Evolutionary conservation across 345 rosid genomes (phyloP), one percentile per base, ranked within the genome.

Genomic region (Brassica juncea): DNA sequence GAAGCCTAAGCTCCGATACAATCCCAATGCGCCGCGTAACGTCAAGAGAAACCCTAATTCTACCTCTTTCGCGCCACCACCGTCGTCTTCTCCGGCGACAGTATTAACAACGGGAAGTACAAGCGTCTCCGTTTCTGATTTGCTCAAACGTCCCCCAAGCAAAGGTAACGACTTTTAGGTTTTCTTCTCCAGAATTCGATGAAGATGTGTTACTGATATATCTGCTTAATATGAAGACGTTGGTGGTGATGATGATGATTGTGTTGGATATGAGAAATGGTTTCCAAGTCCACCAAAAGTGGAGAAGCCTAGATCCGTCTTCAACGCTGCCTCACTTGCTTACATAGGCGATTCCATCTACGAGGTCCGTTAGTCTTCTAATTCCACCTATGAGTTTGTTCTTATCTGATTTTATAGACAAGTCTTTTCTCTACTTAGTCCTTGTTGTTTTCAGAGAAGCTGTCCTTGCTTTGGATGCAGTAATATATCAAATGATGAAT

Each of bases 11-110:
- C 88, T 85, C 61, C 75, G 90, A 8, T 90, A 92, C 87, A 91
- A 90, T 54, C 97, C 85, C 32, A 89, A 91, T 82, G 83, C 98
- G 68, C 97, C 97, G 6, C 81, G 84, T 19, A 87, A 84, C 27
- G 84, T 77, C 42, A 82, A 83, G 54, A 85, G 76, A 47, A 75
- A 12, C 25, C 82, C 81, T 42, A 59, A 70, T 5, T 37, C 74
- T 0, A 80, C 77, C 59, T 49, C 85, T 58, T 37, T 73, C 19
- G 39, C 74, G 3, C 82, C 88, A 10, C 66, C 82, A 4, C 64
- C 66, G 8, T 62, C 66, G 2, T 59, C 83, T 15, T 55, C 88
- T 12, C 74, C 86, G 37, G 37, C 85, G 21, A 27, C 71, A 49
- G 57, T 49, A 19, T 49, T 71, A 28, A 74, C 84, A 16, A 52